A percentile compares a stretch with the other conserved stretches of the same genome.
Conservation (phyloP, 2,329 filamentous ascomycete species). For the Stromatinia cepivora region DNA sequence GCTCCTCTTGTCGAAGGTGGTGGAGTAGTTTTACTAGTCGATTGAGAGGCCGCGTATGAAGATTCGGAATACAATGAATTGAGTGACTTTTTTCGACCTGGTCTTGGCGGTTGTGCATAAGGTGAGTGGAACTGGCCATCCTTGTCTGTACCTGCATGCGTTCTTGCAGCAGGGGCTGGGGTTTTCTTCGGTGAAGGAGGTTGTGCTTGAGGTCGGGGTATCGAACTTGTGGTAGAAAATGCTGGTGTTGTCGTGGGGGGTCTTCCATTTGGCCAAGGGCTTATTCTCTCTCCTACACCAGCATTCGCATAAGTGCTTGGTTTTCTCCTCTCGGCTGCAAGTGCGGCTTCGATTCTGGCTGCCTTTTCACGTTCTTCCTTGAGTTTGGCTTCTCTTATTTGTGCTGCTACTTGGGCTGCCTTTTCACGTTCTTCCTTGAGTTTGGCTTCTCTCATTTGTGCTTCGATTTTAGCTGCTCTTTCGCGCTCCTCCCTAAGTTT, state of each 20-base stretch:
- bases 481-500: conserved; percentile 1
- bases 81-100: conserved; percentile 58
- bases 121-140: conserved; percentile 71
- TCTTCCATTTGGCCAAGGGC: conserved; percentile 66
- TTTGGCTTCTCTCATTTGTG: not conserved
- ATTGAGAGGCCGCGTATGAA: conserved; percentile 82
- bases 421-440: not conserved
- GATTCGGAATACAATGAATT: conserved; percentile 78
- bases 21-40: conserved; percentile 79
- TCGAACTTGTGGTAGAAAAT: conserved; percentile 34
- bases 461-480: not conserved
- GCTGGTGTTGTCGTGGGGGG: conserved; percentile 45
- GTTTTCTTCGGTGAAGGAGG: conserved; percentile 46
- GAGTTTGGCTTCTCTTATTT: not conserved
- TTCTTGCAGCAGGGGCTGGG: conserved; percentile 54
- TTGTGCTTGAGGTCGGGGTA: conserved; percentile 42
- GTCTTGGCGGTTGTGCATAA: conserved; percentile 66
- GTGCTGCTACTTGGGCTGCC: conserved; percentile 1
- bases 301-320: conserved; percentile 59
- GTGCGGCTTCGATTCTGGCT: conserved; percentile 5
- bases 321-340: conserved; percentile 35
- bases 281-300: conserved; percentile 66
- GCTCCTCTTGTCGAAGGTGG: conserved; percentile 75
- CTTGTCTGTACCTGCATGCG: conserved; percentile 61
- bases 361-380: conserved; percentile 31